Conservation (phyloP, 202 grass and related monocot species). For the Zizania palustris region DNA sequence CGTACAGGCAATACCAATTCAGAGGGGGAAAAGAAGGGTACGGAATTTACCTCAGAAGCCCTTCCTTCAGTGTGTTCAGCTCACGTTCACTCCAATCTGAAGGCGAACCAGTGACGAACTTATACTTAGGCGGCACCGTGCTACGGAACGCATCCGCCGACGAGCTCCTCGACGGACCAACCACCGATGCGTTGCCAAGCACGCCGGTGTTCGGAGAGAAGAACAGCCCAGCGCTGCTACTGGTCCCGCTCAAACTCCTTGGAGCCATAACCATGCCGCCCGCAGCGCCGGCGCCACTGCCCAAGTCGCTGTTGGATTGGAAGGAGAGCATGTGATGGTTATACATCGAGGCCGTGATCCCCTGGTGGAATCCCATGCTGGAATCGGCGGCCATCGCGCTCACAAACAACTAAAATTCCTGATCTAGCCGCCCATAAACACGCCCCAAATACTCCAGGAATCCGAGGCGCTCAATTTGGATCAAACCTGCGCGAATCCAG, state of each 20-base stretch:
- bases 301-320: conserved; percentile 59
- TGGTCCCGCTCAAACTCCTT: conserved; percentile 41
- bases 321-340: conserved; percentile 89
- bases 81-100: conserved; percentile 70
- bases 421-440: conserved; percentile 44
- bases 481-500: conserved; percentile 53
- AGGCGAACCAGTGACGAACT: conserved; percentile 66
- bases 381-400: conserved; percentile 77
- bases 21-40: neutral
- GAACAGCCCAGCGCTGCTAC: conserved; percentile 47
- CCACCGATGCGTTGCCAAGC: conserved; percentile 39
- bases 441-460: conserved; percentile 3
- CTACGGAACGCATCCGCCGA: conserved; percentile 45
- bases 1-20: conserved; percentile 7
- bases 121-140: conserved; percentile 52
- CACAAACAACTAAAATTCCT: conserved; percentile 23
- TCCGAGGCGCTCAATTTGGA: conserved; percentile 26
- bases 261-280: conserved; percentile 47
- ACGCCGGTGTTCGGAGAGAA: conserved; percentile 49
- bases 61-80: conserved; percentile 70
- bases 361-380: conserved; percentile 83
- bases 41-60: conserved; percentile 61
- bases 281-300: conserved; percentile 27
- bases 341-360: conserved; percentile 64
- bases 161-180: conserved; percentile 55